Base-by-base conservation (phyloP, 495 filamentous ascomycete species). In the Penicillium egyptiacum region DNA sequence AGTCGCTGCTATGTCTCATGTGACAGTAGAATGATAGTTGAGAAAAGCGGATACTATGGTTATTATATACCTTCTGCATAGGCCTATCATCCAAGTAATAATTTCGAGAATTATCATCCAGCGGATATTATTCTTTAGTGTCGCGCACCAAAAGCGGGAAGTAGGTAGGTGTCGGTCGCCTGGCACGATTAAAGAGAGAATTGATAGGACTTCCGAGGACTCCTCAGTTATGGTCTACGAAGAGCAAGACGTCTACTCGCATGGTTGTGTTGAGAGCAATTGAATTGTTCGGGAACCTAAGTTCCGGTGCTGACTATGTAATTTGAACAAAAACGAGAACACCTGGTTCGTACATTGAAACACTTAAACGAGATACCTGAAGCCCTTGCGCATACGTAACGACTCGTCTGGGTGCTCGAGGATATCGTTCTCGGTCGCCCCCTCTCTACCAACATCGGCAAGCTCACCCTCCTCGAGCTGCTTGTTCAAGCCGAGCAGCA, bases 401-500 rank as follows among this genome's bases (percentile, higher is more conserved):
- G 63, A 66, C 59, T 70, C 67, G 55, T 72, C 63, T 10, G 44
- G 26, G 55, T 60, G 55, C 8, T 62, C 64, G 43, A 65, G 50
- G 30, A 67, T 55, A 19, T 48, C 59, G n/a, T 40, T 44, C n/a
- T 53, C 58, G 9, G 52, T 62, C 26, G 56, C 35, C 17, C 61
- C 56, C 12, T 19, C 40, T 39, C 61, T 50, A n/a, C 43, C 25
- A 19, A 56, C 52, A 49, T 33, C 55, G 22, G 30, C 55, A 52
- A 54, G 50, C 53, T 59, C 50, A 47, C 45, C 50, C 61, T 75
- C n/a, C 35, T 88, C 88, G 16, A 92, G 73, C 71, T 83, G 85
- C 70, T 79, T 82, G 59, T 93, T 93, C 60, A 89, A 59, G 41
- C 79, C 62, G 6, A 75, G 73, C 10, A 93, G 76, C 19, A 88